Conservation (phyloP, 768 basidiomycete genomes). For the Suillus subaureus region DNA sequence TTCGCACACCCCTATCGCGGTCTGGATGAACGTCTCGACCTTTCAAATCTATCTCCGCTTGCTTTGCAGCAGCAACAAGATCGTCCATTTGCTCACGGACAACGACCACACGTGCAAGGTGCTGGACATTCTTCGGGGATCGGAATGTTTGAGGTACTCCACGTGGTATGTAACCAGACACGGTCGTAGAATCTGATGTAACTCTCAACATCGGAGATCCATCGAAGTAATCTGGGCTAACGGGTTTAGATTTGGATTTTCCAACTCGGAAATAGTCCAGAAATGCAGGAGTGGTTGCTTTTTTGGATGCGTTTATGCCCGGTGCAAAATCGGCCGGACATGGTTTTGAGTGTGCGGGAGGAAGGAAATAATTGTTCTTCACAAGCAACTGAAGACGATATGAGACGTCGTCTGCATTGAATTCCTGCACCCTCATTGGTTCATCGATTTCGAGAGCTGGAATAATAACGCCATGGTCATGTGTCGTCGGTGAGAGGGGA, state of each 20-base stretch:
- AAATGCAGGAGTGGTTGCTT: conserved; percentile 53
- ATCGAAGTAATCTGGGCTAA: conserved; percentile 46
- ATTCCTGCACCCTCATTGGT: conserved; percentile 47
- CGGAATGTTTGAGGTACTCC: conserved; percentile 40
- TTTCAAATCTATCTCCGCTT: conserved; percentile 75
- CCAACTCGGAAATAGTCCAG: conserved; percentile 73
- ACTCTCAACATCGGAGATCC: conserved; percentile 57
- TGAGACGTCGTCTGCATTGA: conserved; percentile 77
- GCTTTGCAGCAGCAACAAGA: conserved; percentile 67
- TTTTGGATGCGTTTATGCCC: conserved; percentile 37
- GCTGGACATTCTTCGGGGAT: conserved; percentile 35
- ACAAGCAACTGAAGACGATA: conserved; percentile 83
- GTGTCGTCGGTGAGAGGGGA: conserved; percentile 56
- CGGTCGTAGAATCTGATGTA: conserved; percentile 63
- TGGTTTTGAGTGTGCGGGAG: conserved; percentile 85
- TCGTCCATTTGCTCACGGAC: conserved; percentile 83
- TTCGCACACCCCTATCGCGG: conserved; percentile 43
- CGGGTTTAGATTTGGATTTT: conserved; percentile 66
- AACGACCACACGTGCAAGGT: conserved; percentile 71
- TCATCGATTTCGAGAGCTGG: conserved; percentile 53
- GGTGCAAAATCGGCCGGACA: conserved; percentile 64
- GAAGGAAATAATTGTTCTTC: conserved; percentile 87
- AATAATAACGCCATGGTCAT: conserved; percentile 43
- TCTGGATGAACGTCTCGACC: conserved; percentile 50
- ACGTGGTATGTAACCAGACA: conserved; percentile 42